Conservation (phyloP, 345 rosid species). For the Acer campestre region DNA sequence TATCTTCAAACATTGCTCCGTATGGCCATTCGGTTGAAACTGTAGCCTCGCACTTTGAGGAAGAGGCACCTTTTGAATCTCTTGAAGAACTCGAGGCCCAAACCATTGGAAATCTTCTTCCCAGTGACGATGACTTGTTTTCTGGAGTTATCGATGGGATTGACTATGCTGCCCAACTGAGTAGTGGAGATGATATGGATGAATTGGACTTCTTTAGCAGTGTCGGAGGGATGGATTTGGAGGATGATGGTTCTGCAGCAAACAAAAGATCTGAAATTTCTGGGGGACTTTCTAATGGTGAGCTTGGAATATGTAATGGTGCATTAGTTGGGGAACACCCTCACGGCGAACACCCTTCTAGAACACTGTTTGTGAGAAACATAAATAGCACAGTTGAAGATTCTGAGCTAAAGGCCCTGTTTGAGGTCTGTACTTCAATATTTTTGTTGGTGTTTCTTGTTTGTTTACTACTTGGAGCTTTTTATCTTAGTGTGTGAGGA, state of each 20-base stretch:
- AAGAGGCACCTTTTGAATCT: slow-evolving; percentile 52
- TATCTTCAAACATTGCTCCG: slow-evolving; percentile 35
- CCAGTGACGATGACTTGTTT: slow-evolving; percentile 65
- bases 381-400: slow-evolving; percentile 57
- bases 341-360: slow-evolving; percentile 47
- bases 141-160: slow-evolving; percentile 54
- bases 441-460: neutral
- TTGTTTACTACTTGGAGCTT: neutral
- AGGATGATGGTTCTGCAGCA: slow-evolving; percentile 39
- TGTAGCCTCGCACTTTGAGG: slow-evolving; percentile 43
- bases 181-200: slow-evolving; percentile 49
- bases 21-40: slow-evolving; percentile 45
- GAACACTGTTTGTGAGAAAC: slow-evolving; percentile 63
- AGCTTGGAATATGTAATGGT: slow-evolving; percentile 25
- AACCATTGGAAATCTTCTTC: slow-evolving; percentile 74
- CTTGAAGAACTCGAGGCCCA: slow-evolving; percentile 66
- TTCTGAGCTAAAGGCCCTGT: slow-evolving; percentile 52
- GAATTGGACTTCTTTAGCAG: slow-evolving; percentile 67
- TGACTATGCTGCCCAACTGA: slow-evolving; percentile 26
- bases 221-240: slow-evolving; percentile 76
- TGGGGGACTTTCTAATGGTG: slow-evolving; percentile 34
- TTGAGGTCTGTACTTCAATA: slow-evolving; percentile 47
- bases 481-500: slow-evolving; percentile 5
- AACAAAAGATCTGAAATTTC: slow-evolving; percentile 35
- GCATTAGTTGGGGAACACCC: slow-evolving; percentile 38